Conservation (phyloP, 495 filamentous ascomycete species). For the Paragyromitra xinjiangensis region DNA sequence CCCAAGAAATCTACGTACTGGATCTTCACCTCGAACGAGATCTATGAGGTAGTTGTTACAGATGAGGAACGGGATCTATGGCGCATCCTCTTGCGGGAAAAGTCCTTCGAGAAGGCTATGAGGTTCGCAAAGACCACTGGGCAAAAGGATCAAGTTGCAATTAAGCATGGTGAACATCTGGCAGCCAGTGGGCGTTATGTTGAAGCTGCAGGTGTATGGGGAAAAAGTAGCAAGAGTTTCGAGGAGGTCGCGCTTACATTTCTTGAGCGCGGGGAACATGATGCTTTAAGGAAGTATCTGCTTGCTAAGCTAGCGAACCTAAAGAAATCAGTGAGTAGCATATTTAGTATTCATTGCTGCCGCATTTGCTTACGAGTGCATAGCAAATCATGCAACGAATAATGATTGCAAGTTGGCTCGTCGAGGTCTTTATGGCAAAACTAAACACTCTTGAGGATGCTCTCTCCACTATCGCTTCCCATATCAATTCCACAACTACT, state of each 20-base stretch:
- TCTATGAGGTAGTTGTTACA: conserved; percentile 88
- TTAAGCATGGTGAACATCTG: conserved; percentile 87
- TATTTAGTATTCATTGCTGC: neutral
- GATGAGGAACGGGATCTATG: conserved; percentile 94
- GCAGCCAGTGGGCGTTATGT: conserved; percentile 78
- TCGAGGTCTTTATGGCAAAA: conserved; percentile 97
- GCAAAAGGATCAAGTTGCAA: conserved; percentile 88
- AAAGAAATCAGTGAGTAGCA: conserved; percentile 70
- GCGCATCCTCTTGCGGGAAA: conserved; percentile 84
- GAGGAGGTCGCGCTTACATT: conserved; percentile 93
- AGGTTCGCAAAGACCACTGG: conserved; percentile 76
- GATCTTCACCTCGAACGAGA: conserved; percentile 88
- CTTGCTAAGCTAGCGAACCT: conserved; percentile 81
- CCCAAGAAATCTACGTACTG: conserved; percentile 94
- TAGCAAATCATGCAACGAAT: conserved; percentile 83
- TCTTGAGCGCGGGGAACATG: conserved; percentile 86
- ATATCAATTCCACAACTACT: conserved; percentile 35
- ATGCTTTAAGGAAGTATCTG: conserved; percentile 91
- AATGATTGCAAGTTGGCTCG: conserved; percentile 94
- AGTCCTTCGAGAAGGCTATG: conserved; percentile 86
- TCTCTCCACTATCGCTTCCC: conserved; percentile 79
- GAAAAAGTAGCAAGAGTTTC: conserved; percentile 93
- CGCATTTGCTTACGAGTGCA: conserved; percentile 28
- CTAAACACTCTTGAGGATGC: conserved; percentile 93
- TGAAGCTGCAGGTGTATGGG: conserved; percentile 89